phyloP scores from a whole-genome alignment of 805 yeast species.

The Ogataea wickerhamii region DNA sequence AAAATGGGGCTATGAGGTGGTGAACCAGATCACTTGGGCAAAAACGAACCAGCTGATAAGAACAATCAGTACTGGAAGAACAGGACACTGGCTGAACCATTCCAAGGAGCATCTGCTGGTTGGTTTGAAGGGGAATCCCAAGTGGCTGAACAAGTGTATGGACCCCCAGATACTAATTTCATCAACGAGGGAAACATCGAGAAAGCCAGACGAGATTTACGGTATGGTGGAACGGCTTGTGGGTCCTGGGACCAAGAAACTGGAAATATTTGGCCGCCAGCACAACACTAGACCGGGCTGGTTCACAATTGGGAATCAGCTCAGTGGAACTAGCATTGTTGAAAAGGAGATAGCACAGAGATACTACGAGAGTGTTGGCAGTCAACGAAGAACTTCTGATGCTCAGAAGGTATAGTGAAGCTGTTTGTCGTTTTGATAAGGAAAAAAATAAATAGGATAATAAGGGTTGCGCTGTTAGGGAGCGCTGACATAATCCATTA shows the following conservation, averaged over 20 bases:
- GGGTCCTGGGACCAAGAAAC: conserved; percentile 70
- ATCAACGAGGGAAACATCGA: conserved; percentile 79
- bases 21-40: conserved; percentile 86
- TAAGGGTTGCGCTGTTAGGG: too few relatives aligned
- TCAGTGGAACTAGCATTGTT: conserved; percentile 53
- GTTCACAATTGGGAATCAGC: conserved; percentile 80
- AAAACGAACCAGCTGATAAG: conserved; percentile 83
- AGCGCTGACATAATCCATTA: too few relatives aligned
- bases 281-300: conserved; percentile 88
- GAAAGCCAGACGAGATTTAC: conserved; percentile 90
- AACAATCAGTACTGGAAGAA: conserved; percentile 91
- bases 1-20: conserved; percentile 78
- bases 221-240: conserved; percentile 82
- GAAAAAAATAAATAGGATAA: too few relatives aligned
- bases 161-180: conserved; percentile 81
- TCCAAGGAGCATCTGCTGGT: conserved; percentile 87
- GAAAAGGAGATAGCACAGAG: conserved; percentile 50
- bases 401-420: too few relatives aligned
- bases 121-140: conserved; percentile 78
- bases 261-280: conserved; percentile 86
- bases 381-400: too few relatives aligned
- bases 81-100: conserved; percentile 97
- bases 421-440: too few relatives aligned
- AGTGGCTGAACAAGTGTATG: conserved; percentile 61
- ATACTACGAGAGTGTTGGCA: conserved; percentile 11